phyloP scores from a whole-genome alignment of 1,284 basidiomycete genomes.

The Phellopilus nigrolimitatus region DNA sequence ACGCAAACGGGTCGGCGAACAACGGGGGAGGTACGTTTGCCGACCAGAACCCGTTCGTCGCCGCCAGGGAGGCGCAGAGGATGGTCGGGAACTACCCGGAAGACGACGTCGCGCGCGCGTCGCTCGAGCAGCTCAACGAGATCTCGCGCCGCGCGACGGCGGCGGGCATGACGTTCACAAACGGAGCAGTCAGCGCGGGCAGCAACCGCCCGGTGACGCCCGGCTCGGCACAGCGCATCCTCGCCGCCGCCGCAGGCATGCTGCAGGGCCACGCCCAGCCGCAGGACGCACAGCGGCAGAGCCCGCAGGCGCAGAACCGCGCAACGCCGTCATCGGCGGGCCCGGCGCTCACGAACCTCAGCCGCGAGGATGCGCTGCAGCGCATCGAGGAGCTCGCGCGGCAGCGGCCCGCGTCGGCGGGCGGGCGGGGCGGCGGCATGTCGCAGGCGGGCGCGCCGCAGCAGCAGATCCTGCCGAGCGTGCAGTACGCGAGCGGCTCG shows the following conservation, averaged over 20 bases:
- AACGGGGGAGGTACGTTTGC: conserved; percentile 19
- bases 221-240: conserved; percentile 19
- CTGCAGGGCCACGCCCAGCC: conserved; percentile 18
- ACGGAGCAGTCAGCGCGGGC: conserved; percentile 17
- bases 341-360: conserved; percentile 22
- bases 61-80: conserved; percentile 53
- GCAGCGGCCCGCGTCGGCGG: conserved; percentile 34
- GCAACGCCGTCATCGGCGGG: conserved; percentile 22
- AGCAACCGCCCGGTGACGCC: conserved; percentile 10
- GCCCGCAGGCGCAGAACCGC: conserved; percentile 14
- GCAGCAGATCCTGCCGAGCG: conserved; percentile 18
- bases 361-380: conserved; percentile 44
- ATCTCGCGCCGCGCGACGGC: conserved; percentile 55
- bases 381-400: conserved; percentile 47
- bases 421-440: conserved; percentile 21
- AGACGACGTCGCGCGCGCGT: conserved; percentile 54
- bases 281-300: conserved; percentile 17
- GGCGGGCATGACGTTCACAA: conserved; percentile 37
- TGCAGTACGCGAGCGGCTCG: conserved; percentile 28
- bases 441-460: conserved; percentile 17
- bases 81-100: conserved; percentile 47
- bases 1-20: conserved; percentile 5
- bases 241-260: conserved; percentile 22
- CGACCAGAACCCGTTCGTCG: conserved; percentile 48
- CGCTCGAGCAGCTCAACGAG: conserved; percentile 71